phyloP scores from a whole-genome alignment of 1,284 basidiomycete species.

The Gastroboletus turbinatus region DNA sequence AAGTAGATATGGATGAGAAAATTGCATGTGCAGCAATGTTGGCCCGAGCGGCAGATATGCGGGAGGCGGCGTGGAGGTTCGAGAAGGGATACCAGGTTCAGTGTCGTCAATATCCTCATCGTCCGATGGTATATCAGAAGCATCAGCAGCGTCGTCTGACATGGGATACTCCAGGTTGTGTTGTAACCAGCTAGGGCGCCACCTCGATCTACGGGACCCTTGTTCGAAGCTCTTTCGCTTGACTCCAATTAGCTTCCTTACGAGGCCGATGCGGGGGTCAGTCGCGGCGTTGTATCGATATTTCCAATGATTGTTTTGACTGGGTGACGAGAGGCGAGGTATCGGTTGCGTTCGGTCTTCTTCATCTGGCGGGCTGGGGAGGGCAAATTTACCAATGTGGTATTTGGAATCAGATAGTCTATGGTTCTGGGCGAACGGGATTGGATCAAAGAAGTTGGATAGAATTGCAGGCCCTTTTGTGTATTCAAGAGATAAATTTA shows the following conservation, averaged over 20 bases:
- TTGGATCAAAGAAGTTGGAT: slow-evolving; percentile 56
- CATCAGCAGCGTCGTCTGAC: slow-evolving; percentile 25
- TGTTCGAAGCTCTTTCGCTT: slow-evolving; percentile 52
- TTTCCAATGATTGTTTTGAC: slow-evolving; percentile 42
- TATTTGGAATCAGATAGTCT: slow-evolving; percentile 68
- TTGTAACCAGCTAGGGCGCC: slow-evolving; percentile 39
- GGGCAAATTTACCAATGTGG: slow-evolving; percentile 68
- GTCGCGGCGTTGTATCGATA: slow-evolving; percentile 55
- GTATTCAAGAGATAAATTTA: slow-evolving; percentile 38
- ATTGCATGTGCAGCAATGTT: slow-evolving; percentile 60
- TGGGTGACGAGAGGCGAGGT: slow-evolving; percentile 14
- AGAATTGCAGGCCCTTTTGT: slow-evolving; percentile 6
- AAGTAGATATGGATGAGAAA: slow-evolving; percentile 59
- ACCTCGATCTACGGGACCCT: slow-evolving; percentile 30
- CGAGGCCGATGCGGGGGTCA: slow-evolving; percentile 64
- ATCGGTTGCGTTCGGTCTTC: slow-evolving; percentile 38
- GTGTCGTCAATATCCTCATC: slow-evolving; percentile 37
- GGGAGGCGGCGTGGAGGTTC: slow-evolving; percentile 66
- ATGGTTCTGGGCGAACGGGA: slow-evolving; percentile 66
- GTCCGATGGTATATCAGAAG: slow-evolving; percentile 39
- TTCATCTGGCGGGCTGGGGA: slow-evolving; percentile 61
- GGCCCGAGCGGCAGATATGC: slow-evolving; percentile 68
- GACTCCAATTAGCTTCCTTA: slow-evolving; percentile 61
- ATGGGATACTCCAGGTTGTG: slow-evolving; percentile 38
- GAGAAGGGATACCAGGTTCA: slow-evolving; percentile 40